These are phyloP conservation scores for Arthrobotrys pseudoclavata DNA, from an alignment of 2,329 filamentous ascomycete species.

Conservation along the genomic window DNA sequence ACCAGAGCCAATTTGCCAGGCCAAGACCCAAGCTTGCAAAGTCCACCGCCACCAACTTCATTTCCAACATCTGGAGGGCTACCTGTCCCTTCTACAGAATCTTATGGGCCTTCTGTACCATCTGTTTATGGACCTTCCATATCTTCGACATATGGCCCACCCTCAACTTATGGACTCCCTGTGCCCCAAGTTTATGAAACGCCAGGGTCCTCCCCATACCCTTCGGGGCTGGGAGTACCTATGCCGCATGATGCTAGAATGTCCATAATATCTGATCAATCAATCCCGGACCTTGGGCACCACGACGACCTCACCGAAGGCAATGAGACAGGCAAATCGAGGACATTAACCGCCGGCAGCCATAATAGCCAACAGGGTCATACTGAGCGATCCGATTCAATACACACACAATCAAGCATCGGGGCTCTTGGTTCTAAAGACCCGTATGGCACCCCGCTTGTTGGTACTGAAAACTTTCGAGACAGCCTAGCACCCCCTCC, in stretches of 20 bases:
- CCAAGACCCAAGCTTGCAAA: not conserved
- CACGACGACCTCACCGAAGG: constrained; percentile 4
- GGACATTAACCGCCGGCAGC: constrained; percentile 21
- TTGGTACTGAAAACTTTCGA: constrained; percentile 1
- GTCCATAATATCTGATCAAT: constrained; percentile 42
- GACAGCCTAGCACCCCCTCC: constrained; percentile 20
- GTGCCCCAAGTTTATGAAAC: constrained; percentile 37
- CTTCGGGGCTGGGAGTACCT: constrained; percentile 12
- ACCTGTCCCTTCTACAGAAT: constrained; percentile 40
- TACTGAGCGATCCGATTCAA: constrained; percentile 38
- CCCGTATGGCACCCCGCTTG: constrained; percentile 29
- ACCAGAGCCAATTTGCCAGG: constrained; percentile 14
- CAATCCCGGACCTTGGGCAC: constrained; percentile 26
- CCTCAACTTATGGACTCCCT: constrained; percentile 36
- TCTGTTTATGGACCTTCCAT: constrained; percentile 36
- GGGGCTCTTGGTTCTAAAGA: constrained; percentile 40
- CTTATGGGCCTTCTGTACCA: constrained; percentile 39
- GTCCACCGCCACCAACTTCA: constrained; percentile 2
- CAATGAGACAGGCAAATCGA: constrained; percentile 3
- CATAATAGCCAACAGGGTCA: constrained; percentile 11
- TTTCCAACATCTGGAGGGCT: constrained; percentile 38
- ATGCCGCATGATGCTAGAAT: constrained; percentile 27
- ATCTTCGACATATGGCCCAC: constrained; percentile 25
- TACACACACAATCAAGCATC: constrained; percentile 39
- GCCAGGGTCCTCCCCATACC: constrained; percentile 23